phyloP scores from a whole-genome alignment of 352 stramenopile genomes.

The Globisporangium mamillatum region DNA sequence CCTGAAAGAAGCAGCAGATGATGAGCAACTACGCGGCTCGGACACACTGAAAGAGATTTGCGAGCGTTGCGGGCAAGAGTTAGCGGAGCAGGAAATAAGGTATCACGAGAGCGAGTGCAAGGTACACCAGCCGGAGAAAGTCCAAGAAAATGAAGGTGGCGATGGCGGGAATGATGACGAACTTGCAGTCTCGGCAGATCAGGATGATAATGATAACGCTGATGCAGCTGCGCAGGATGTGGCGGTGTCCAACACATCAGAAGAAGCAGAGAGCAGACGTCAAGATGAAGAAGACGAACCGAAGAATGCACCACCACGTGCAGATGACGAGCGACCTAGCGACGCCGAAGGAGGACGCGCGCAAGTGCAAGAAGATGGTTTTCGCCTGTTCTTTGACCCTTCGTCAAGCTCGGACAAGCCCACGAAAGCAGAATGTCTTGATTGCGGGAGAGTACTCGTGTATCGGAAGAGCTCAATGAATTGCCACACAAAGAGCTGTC shows the following conservation, averaged over 20 bases:
- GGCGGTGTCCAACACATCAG: background rate
- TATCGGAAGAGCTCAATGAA: background rate
- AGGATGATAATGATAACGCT: background rate
- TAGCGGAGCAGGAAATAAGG: background rate
- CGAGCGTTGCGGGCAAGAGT: background rate
- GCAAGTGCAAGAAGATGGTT: background rate
- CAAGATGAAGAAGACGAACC: background rate
- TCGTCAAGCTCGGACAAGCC: conserved; percentile 16
- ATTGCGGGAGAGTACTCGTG: background rate
- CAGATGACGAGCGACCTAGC: background rate
- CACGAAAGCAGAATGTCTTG: conserved; percentile 12
- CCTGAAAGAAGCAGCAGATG: background rate
- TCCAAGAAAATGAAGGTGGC: background rate
- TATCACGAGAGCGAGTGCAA: conserved; percentile 5
- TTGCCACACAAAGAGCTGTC: background rate
- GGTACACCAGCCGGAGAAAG: background rate
- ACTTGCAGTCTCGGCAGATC: background rate
- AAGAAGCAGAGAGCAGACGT: background rate
- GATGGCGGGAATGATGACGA: background rate
- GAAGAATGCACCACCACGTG: background rate
- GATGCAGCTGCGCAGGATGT: background rate
- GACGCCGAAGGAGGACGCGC: background rate
- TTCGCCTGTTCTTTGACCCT: background rate
- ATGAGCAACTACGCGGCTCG: background rate
- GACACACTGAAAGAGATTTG: background rate